Evolutionary conservation across 2,329 filamentous ascomycete genomes (phyloP), one percentile per base, ranked within the genome.

Genomic region (Sporothrix protearum): DNA sequence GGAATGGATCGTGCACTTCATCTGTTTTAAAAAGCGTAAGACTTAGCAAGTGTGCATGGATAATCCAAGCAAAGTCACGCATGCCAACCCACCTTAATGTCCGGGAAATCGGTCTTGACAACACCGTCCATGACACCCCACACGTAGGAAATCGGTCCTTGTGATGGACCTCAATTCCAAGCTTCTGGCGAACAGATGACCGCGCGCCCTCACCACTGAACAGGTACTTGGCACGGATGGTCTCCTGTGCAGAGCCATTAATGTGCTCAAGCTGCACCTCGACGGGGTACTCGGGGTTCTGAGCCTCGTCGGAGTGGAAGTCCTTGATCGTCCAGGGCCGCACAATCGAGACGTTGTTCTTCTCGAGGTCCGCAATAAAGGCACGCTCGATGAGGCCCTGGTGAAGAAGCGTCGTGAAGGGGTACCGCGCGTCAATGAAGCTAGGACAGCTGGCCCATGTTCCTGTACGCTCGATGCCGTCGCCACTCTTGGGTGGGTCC

Each of bases 371-470:
- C 12, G 83, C 82, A 73, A 92, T 89, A 74, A 93, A 89, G 53
- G 91, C 88, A 16, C 88, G 84, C 80, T 93, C 91, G 71, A 92
- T 92, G 74, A 87, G 80, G 6, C 91, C 91, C 78, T 93, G 91
- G 76, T 93, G 91, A 14, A 93, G 80, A 1, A 91, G 85, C 0
- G 90, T 89, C 68, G 90, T 91, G 76, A 91, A 91, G 4, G 89
- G 89, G 75, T 91, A 92, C 67, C 91, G 85, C 16, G 90, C 89
- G 70, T 91, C 89, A 72, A 92, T 90, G 80, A 97, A 97, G 75
- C 88, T 89, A 0, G 94, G 94, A 81, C 94, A 97, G 78, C 91
- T 94, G 5, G 93, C 91, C 93, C 93, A 97, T 5, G 88, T 90
- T 36, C 89, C 88, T 0, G 89, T 92, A 74, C 90, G 84, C 42